Evolutionary conservation across 2,329 filamentous ascomycete genomes (phyloP), one percentile per base, ranked within the genome.

Genomic region (Sclerotinia subarctica): DNA sequence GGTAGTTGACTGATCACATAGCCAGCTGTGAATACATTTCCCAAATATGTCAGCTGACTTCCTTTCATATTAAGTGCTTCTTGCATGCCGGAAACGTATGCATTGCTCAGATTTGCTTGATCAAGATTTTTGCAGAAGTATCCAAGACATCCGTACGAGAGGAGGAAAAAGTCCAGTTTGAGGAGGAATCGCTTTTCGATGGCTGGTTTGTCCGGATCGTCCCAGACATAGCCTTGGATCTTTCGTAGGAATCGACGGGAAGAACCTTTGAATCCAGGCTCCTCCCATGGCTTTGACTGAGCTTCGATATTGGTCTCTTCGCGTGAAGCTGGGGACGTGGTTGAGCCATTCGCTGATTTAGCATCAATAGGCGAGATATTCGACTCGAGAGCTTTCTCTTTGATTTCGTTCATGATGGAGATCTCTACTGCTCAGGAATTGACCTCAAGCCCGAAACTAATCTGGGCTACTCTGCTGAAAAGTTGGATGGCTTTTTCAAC

Each of bases 41-140:
- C 77, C 69, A 81, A 76, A 68, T 85, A 83, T 64, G 87, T 86
- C 44, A 87, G 78, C 67, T 88, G 78, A 70, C 87, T 87, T 1
- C 81, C 80, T 57, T 83, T 81, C 26, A 87, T 76, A 2, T 77
- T 70, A 4, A 85, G 77, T 52, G 83, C 79, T 68, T 84, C 78
- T 62, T 82, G 78, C 81, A 83, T 82, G 0, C 81, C 82, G 1
- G 71, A 73, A 2, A 82, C 80, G 67, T 81, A 83, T 5, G 82
- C 82, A 65, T 75, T 75, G 32, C 38, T 73, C 35, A 76, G 62
- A 35, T 75, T 75, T 5, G 77, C 73, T 72, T 80, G 79, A 70
- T 81, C 78, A 2, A 81, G 77, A 38, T 78, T 78, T 73, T 82
- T 82, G 74, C 81, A 80, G 68, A 82, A 82, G 69, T 72, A 82